Evolutionary conservation across 1,284 basidiomycete species (phyloP).

Genomic region (Fomitopsis palustris): DNA sequence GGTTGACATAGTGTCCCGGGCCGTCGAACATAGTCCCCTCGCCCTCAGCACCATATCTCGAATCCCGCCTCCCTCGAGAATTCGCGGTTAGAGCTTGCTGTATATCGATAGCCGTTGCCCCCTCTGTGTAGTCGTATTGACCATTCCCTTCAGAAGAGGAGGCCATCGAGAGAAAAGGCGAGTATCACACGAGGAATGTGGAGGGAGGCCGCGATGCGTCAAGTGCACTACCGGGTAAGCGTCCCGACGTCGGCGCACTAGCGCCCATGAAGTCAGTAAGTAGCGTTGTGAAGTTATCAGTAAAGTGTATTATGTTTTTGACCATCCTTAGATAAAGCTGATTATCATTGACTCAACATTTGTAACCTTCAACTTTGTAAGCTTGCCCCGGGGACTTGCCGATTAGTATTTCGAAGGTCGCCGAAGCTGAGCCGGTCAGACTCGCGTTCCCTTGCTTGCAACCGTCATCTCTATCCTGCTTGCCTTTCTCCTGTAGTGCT

Average conservation of each 20-base stretch:
- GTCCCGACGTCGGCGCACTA: neutral
- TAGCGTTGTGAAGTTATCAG: no score
- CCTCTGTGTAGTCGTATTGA: conserved; percentile 74
- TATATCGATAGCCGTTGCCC: conserved; percentile 75
- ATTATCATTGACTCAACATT: neutral
- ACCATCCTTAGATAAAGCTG: neutral
- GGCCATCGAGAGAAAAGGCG: neutral
- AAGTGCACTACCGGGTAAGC: neutral
- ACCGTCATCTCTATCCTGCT: neutral
- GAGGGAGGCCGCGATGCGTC: neutral
- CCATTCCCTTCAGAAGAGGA: neutral
- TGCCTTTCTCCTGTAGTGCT: neutral
- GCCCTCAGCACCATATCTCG: conserved; percentile 57
- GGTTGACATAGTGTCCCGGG: conserved; percentile 65
- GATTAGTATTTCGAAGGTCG: neutral
- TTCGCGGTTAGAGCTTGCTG: conserved; percentile 46
- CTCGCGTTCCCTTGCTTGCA: neutral
- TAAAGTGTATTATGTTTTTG: no score
- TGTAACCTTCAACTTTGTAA: neutral
- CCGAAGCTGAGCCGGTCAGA: neutral
- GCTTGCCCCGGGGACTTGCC: neutral
- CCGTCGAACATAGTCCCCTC: conserved; percentile 74
- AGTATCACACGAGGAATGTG: neutral
- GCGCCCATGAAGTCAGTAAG: neutral
- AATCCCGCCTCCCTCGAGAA: conserved; percentile 55